Percentiles rank a stretch among this genome's conserved stretches.
phyloP scores from a whole-genome alignment of 441 rosid species.

The Syzygium syzygioides region DNA sequence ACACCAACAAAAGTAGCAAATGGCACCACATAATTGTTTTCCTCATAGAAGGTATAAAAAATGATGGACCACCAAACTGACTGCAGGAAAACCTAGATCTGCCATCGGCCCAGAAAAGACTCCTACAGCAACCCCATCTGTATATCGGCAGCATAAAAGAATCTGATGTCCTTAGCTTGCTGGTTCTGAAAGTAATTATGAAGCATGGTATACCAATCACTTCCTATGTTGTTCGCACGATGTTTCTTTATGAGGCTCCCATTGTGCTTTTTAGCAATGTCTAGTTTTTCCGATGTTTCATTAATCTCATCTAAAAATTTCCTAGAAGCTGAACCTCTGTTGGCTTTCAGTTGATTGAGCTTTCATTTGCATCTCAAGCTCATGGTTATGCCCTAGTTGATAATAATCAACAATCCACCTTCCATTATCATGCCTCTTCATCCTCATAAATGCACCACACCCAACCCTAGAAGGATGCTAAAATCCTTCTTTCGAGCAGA shows the following conservation, averaged over 20 bases:
- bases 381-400: no score
- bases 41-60: constrained; percentile 70
- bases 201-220: no score
- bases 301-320: constrained; percentile 18
- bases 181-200: no score
- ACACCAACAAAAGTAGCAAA: constrained; percentile 70
- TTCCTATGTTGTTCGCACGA: no score
- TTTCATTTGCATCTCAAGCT: constrained; percentile 14
- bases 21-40: constrained; percentile 44
- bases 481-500: no score
- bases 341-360: constrained; percentile 4
- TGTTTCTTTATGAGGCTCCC: no score
- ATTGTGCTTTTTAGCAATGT: no score
- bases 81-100: constrained; percentile 58
- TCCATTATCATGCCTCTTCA: no score
- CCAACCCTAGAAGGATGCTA: constrained; percentile 46
- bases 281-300: no score
- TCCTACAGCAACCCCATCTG: constrained; percentile 43
- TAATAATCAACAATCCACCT: no score
- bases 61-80: constrained; percentile 19
- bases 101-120: constrained; percentile 41
- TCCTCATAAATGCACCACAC: constrained; percentile 35
- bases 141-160: constrained; percentile 64
- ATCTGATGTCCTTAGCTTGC: constrained; percentile 26
- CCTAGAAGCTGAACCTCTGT: no score